phyloP scores from a whole-genome alignment of 257 asterid genomes.

The Penstemon eatonii region DNA sequence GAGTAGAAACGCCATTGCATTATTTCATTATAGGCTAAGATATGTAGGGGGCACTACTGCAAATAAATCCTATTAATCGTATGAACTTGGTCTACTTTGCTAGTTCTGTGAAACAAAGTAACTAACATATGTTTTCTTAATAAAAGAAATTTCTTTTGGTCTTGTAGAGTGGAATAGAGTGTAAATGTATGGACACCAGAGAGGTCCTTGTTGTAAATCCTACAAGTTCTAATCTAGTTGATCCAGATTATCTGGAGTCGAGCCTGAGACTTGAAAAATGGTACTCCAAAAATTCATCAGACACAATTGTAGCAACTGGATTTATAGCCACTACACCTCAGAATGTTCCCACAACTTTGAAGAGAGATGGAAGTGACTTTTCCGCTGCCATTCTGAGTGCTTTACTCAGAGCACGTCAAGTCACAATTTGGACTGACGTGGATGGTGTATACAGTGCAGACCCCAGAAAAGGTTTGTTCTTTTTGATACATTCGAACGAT shows the following conservation, averaged over 20 bases:
- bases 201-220: conserved; percentile 93
- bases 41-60: no score
- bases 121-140: conserved; percentile 3
- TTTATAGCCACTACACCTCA: conserved; percentile 89
- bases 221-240: conserved; percentile 78
- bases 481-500: conserved; percentile 1
- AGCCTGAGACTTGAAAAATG: conserved; percentile 74
- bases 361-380: conserved; percentile 99
- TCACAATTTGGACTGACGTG: conserved; percentile 99
- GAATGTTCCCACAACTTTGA: conserved; percentile 93
- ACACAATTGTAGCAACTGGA: conserved; percentile 86
- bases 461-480: conserved; percentile 83
- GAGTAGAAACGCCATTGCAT: no score
- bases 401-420: conserved; percentile 81
- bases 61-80: neutral
- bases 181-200: conserved; percentile 95
- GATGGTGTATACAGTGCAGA: conserved; percentile 98
- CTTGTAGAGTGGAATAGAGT: conserved; percentile 68
- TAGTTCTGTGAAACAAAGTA: neutral
- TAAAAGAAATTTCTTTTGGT: conserved; percentile 15
- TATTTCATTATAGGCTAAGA: no score
- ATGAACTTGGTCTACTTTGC: conserved; percentile 24
- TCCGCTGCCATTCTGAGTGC: conserved; percentile 99
- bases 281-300: conserved; percentile 66
- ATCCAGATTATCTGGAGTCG: conserved; percentile 89